Evolutionary conservation across 768 basidiomycete genomes (phyloP).

Genomic region (Cubamyces sp.): DNA sequence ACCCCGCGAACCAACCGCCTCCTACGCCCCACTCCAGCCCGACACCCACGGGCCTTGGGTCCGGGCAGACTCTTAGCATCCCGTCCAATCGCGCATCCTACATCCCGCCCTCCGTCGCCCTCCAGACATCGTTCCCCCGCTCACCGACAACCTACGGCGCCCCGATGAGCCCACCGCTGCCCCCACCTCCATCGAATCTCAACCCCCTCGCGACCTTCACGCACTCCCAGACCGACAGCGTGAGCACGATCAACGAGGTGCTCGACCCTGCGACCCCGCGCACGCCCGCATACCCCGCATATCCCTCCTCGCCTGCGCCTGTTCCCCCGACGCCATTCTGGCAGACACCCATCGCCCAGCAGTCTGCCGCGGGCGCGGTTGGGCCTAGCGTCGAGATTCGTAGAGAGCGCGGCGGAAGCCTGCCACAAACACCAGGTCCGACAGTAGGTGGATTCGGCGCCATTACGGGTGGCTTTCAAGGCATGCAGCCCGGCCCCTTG

Average conservation of each 20-base stretch:
- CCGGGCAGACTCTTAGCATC: conserved; percentile 17
- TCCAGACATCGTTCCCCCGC: conserved; percentile 39
- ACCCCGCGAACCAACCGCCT: conserved; percentile 34
- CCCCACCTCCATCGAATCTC: conserved; percentile 38
- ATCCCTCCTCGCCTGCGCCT: conserved; percentile 65
- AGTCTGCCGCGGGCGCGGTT: conserved; percentile 47
- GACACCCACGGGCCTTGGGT: conserved; percentile 18
- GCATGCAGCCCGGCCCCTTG: conserved; percentile 36
- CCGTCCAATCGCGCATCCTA: conserved; percentile 27
- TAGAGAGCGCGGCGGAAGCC: conserved; percentile 53
- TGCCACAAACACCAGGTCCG: conserved; percentile 61
- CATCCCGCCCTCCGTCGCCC: conserved; percentile 40
- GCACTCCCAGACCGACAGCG: conserved; percentile 26
- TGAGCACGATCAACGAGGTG: conserved; percentile 20
- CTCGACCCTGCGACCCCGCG: conserved; percentile 39
- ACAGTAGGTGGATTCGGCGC: conserved; percentile 40
- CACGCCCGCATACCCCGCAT: conserved; percentile 61
- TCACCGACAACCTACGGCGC: conserved; percentile 61
- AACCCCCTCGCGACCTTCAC: conserved; percentile 5
- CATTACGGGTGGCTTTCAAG: conserved; percentile 39
- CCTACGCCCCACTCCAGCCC: conserved; percentile 23
- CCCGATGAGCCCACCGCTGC: conserved; percentile 28
- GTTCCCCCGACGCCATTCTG: conserved; percentile 53
- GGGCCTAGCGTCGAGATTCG: conserved; percentile 69
- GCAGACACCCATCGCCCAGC: conserved; percentile 57